Percentiles rank a stretch among this genome's conserved stretches.
These are phyloP conservation scores for Paragyromitra xinjiangensis DNA, from an alignment of 495 filamentous ascomycete genomes.

Conservation along the genomic window DNA sequence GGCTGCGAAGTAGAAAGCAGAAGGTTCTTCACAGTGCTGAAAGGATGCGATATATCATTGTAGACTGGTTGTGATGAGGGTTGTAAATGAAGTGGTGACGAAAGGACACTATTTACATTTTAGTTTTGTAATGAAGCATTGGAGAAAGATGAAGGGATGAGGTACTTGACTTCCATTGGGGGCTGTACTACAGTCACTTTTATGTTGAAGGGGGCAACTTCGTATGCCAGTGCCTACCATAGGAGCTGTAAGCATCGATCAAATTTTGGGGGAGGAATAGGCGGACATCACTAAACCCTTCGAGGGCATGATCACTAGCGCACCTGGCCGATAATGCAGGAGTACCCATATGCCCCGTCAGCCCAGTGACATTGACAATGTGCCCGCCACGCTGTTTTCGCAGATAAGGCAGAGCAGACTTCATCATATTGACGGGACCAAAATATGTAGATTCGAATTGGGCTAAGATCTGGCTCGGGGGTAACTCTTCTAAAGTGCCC, in stretches of 20 bases:
- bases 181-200: slow-evolving; percentile 95
- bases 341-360: slow-evolving; percentile 91
- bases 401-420: slow-evolving; percentile 82
- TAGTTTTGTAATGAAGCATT: neutral
- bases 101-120: slow-evolving; percentile 34
- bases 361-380: slow-evolving; percentile 86
- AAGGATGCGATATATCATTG: slow-evolving; percentile 38
- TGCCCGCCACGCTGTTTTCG: slow-evolving; percentile 81
- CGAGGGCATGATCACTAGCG: slow-evolving; percentile 91
- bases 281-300: slow-evolving; percentile 89
- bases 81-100: slow-evolving; percentile 41
- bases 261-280: neutral
- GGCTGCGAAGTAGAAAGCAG: slow-evolving; percentile 24
- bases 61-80: slow-evolving; percentile 34
- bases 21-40: slow-evolving; percentile 24
- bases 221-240: slow-evolving; percentile 82
- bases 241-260: neutral
- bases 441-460: slow-evolving; percentile 97
- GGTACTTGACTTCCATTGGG: slow-evolving; percentile 63
- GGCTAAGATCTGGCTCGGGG: slow-evolving; percentile 77
- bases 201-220: slow-evolving; percentile 96
- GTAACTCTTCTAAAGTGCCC: slow-evolving; percentile 90
- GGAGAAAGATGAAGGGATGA: neutral
- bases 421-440: slow-evolving; percentile 94
- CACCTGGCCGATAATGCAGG: slow-evolving; percentile 90